Base-by-base conservation (phyloP, 2,329 filamentous ascomycete species). In the Talaromyces marneffei region DNA sequence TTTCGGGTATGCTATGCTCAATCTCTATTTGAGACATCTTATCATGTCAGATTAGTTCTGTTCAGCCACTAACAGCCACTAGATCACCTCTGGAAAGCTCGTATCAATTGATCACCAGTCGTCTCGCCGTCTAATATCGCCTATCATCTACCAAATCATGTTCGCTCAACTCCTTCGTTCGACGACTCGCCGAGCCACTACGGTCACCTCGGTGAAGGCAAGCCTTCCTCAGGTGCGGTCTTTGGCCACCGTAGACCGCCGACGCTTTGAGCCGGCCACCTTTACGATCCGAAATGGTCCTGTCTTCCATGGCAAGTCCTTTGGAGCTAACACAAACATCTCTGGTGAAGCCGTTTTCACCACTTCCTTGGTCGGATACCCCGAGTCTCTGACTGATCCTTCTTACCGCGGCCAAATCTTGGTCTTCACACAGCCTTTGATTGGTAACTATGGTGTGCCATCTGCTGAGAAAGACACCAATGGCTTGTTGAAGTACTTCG, bases 341-440 rank as follows among this genome's bases (percentile, higher is more conserved):
- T 96, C 92, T 65, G 94, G 94, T 69, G 94, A 99, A 82, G 94
- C 94, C 50, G 94, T 97, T 75, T 99, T 99, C 83, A 97, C 94
- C 65, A 97, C 94, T 64, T 97, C 93, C 25, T 87, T 97, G 60
- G 94, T 99, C 63, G 94, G 94, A 71, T 99, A 99, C 77, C 94
- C 94, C 68, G 94, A 99, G 82, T 97, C 85, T 50, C 80, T 88
- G 80, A 87, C 85, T 71, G 85, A 87, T 67, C 85, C 85, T 12
- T 87, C 85, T 61, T 88, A 88, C 75, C 85, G 85, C 67, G 85
- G 79, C 59, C 94, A 99, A 82, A 97, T 99, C 68, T 83, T 99
- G 69, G 93, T 97, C 78, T 97, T 97, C 83, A 99, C 94, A 67
- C 92, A 97, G 77, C 94, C 94, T 37, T 81, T 99, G 68, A 97